Base-by-base conservation (phyloP, 805 yeast genomes). In the Wickerhamiella slavikovae region DNA sequence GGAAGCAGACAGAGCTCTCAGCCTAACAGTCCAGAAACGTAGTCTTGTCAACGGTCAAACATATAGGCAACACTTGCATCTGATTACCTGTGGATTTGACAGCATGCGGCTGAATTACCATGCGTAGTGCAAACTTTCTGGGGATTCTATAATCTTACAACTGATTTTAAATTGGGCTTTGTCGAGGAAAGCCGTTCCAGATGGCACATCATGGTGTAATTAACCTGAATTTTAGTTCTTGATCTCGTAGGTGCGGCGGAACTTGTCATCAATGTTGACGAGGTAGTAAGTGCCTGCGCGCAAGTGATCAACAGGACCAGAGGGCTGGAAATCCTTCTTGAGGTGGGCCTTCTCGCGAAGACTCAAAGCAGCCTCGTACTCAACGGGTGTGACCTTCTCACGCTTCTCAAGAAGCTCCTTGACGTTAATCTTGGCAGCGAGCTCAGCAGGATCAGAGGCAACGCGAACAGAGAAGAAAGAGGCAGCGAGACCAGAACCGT, bases 401-500 rank as follows among this genome's bases (percentile, higher is more conserved):
- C 98, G 78, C 40, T 57, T 56, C 30, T 63, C 66, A 38, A 89
- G 66, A 52, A 68, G 69, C 46, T 62, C 47, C 47, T 72, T 70
- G 39, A 89, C 59, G 54, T 75, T 66, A 47, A 85, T 66, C 33
- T 58, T 62, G 39, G 66, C 52, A 38, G 66, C 66, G 39, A 83
- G 74, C 36, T 63, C 42, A 22, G 39, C 35, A 37, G 83, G 61
- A 55, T 89, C 96, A 35, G 91, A 93, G 38, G 62, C 66, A 37
- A 89, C 78, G 38, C 59, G 66, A 40, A 72, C 69, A 25, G 93
- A 74, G 58, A 68, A 77, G 55, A 89, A 60, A 23, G 93, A 69
- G 12, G 96, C 66, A 26, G 99, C 99, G 38, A 89, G 68, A 48
- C 99, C 99, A 11, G 96, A 85, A 42, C 99, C 99, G 55, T 89